Evolutionary conservation across 345 rosid genomes (phyloP), one percentile per base, ranked within the genome.

Genomic region (Populus ilicifolia): DNA sequence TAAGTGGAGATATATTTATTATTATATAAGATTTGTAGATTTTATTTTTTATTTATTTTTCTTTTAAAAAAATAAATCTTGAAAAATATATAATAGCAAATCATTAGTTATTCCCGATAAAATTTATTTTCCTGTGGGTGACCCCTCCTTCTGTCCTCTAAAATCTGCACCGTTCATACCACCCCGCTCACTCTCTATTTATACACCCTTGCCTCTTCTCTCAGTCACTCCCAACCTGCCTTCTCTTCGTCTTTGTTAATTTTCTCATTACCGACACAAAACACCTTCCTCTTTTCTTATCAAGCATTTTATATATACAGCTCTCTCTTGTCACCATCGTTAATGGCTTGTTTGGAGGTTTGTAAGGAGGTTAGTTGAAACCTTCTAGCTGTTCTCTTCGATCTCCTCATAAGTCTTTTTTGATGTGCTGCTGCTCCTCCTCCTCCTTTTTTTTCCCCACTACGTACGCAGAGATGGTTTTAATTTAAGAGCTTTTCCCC

Each of bases 321-420:
- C 14, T 11, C 14, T 1, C 46, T 38, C 74, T 48, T 20, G 46
- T 33, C 75, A 76, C 50, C 48, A 44, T 71, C 71, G 70, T 43
- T 70, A 75, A 88, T 88, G 89, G 88, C 84, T 71, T 89, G 91
- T 81, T 80, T 89, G 27, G 93, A 87, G 82, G 79, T 86, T 36
- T 83, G 80, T 20, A 86, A 79, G 64, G 84, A 90, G 83, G 94
- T 92, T 63, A 85, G 94, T 83, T 48, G 65, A 59, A 38, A 20
- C 9, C 17, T 67, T 50, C 70, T 33, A 18, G 7, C 4, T 52
- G 2, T 4, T 25, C 3, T 9, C 70, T 33, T 44, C 64, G 59
- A 20, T 71, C 27, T 52, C 59, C 59, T 52, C n/a, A 2, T 20
- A 20, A 20, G 20, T 46, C 65, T 21, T 23, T 12, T 30, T 29